Base-by-base conservation (phyloP, 257 asterid species). In the Nicotiana knightiana region DNA sequence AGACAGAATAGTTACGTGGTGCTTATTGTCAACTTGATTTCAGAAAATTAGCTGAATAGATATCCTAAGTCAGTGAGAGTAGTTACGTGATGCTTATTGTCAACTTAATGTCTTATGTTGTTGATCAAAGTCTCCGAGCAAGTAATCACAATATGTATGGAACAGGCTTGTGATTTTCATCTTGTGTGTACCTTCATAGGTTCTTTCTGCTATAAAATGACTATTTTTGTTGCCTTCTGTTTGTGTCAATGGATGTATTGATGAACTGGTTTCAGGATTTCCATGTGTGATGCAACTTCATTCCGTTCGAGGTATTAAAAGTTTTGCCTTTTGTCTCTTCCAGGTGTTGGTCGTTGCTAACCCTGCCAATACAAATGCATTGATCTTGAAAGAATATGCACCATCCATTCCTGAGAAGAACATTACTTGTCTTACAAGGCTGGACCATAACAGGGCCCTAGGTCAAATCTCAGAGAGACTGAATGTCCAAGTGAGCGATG, bases 391-490 rank as follows among this genome's bases (percentile, higher is more conserved):
- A 90, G 98, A 94, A 81, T 94, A 86, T 55, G 98, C 98, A 0
- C 98, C 98, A 53, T 94, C 98, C 39, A 92, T 94, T 18, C 98
- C 98, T 0, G 93, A 90, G 85, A 88, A 91, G 85, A 94, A 94
- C 85, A 90, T 94, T 77, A 87, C 94, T 55, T 94, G 98, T 86
- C 89, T 94, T 89, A 94, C 98, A 55, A 90, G 98, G 82, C 89
- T 94, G 92, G 98, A 94, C 93, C 98, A 94, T 84, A 94, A 94
- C 90, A 93, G 98, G 91, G 98, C 98, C 68, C 97, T 94, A 35
- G 98, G 98, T 37, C 98, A 94, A 91, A 78, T 94, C 59, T 92
- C 98, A 3, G 98, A 94, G 89, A 93, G 92, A 79, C 86, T 94
- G 88, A 85, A 85, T 54, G 93, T 93, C 67, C 97, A 92, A 85